Evolutionary conservation across 768 basidiomycete genomes (phyloP), one percentile per base, ranked within the genome.

Genomic region (Gymnopilus dilepis): DNA sequence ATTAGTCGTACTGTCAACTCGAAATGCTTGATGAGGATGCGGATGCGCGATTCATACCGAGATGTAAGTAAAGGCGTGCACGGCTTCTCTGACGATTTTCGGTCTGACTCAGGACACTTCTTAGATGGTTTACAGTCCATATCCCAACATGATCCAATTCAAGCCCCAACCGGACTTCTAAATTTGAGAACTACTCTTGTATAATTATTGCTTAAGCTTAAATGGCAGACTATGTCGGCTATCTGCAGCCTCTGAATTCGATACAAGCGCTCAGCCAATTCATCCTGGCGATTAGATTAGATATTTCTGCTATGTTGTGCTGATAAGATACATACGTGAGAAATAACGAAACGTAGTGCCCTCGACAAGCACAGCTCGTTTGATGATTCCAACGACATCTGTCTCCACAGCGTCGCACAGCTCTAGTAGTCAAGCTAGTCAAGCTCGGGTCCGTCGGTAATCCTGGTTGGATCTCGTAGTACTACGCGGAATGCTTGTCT

Each of bases 11-110:
- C 75, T 40, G 77, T 87, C 3, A 71, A 79, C 9, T 85, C 84
- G 6, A 87, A 87, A 66, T 86, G 85, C 66, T 69, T 87, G 38
- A 73, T 87, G 78, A 78, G 83, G 24, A 87, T 87, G 85, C 77
- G 84, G 22, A 74, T 86, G 72, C 77, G 80, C 43, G 82, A 82
- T 56, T 78, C 83, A 40, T 86, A 86, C 61, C 79, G 84, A 47
- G 82, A 85, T 71, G 85, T 85, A 69, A 69, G 78, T 73, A n/a
- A 9, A 15, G 12, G n/a, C 31, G 22, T 41, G 34, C 31, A 42
- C 47, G 15, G 26, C 34, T n/a, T n/a, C n/a, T n/a, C 30, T 47
- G 28, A 11, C 17, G 19, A 47, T 45, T 37, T 7, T 48, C 26
- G 26, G 26, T 47, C 48, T 60, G 11, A 40, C 30, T 26, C 31